Base-by-base conservation (phyloP, 805 yeast species). In the Tetrapisispora namnaoensis region DNA sequence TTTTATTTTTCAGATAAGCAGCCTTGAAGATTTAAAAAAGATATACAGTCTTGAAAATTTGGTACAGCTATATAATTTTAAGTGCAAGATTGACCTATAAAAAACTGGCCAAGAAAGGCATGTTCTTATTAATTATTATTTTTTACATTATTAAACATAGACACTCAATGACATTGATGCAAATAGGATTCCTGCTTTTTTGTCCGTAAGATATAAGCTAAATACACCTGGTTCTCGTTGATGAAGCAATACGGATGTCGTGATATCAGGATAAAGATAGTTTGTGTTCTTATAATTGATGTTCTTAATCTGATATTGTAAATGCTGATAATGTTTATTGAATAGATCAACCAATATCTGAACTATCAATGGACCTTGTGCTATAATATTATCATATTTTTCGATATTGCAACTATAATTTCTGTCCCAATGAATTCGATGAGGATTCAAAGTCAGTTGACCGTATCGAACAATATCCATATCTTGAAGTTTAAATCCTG, bases 351-450 rank as follows among this genome's bases (percentile, higher is more conserved):
- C 60, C 36, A 80, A 54, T 37, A 85, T 53, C 9, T 83, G 80
- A 1, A 85, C 75, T 50, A 85, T 69, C 47, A 90, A 70, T 0
- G 97, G 96, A 0, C 96, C 99, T 42, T 86, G 95, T 0, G 83
- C 81, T 1, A 91, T 67, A 0, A 82, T 63, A 35, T 71, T 70
- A 0, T 82, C 80, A 45, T 87, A 77, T 1, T 76, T 72, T 58
- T 91, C 98, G 2, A 56, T 58, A 0, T 60, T 49, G 3, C 47
- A 55, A 8, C 87, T 74, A 61, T 86, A 86, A 1, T 54, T 53
- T 6, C 64, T 61, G 59, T 86, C 86, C 63, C 80, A 82, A 66
- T 91, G 99, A 37, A 91, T 86, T 50, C 76, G 74, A 65, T 91
- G 99, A 3, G 95, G 73, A 62, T 91, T 91, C 67, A 81, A 82